Conservation (phyloP, 208 protist genomes). For the Acanthamoeba lenticulata region DNA sequence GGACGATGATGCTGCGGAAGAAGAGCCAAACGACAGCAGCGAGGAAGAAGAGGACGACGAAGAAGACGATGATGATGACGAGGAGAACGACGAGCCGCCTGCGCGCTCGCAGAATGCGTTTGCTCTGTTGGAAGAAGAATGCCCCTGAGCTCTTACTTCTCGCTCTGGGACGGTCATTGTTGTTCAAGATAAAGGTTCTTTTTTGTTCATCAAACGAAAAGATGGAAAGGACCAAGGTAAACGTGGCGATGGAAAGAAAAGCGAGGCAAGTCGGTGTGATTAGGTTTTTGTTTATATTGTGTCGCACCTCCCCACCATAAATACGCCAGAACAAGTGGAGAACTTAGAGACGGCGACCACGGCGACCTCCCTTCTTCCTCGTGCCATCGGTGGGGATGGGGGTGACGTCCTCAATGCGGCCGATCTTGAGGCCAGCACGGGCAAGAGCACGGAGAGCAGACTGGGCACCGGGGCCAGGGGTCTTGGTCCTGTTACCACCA, state of each 20-base stretch:
- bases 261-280: too few species aligned
- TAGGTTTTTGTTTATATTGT: neutral
- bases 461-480: constrained; percentile 99
- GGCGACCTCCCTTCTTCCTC: constrained; percentile 98
- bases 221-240: too few species aligned
- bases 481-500: constrained; percentile 98
- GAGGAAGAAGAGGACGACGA: neutral
- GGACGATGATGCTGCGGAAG: neutral
- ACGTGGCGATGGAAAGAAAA: too few species aligned
- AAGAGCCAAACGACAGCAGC: neutral
- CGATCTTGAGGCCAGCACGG: constrained; percentile 99
- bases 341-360: constrained; percentile 97
- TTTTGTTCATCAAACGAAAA: too few species aligned
- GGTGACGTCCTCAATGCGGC: constrained; percentile 99
- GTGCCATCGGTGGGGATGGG: constrained; percentile 99
- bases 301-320: neutral
- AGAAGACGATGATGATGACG: neutral
- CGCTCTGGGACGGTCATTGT: too few species aligned
- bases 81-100: neutral
- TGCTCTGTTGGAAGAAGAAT: constrained; percentile 30
- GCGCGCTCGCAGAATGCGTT: constrained; percentile 2
- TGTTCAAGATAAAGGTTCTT: too few species aligned
- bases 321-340: constrained; percentile 23
- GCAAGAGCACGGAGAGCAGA: constrained; percentile 99
- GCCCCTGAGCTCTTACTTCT: neutral